Evolutionary conservation across 106 monocot genomes (phyloP).

Genomic region (Dendrobium chrysotoxum): DNA sequence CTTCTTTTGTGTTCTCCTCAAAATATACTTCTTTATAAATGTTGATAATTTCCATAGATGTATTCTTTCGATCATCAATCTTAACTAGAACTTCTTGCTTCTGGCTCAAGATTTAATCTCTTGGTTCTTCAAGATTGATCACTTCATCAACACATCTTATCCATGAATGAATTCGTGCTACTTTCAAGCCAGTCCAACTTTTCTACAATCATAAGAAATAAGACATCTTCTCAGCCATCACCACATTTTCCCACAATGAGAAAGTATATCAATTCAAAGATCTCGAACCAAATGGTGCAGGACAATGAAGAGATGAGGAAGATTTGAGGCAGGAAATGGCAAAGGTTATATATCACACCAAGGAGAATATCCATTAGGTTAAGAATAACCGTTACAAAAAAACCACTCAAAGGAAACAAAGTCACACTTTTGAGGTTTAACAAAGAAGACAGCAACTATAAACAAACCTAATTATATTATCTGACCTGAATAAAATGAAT

Average conservation of each 20-base stretch:
- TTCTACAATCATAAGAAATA: background rate
- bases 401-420: too few relatives aligned
- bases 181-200: background rate
- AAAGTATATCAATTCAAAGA: too few relatives aligned
- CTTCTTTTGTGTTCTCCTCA: background rate
- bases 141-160: background rate
- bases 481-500: too few relatives aligned
- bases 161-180: background rate
- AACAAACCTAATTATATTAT: too few relatives aligned
- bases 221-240: too few relatives aligned
- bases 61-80: background rate
- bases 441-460: too few relatives aligned
- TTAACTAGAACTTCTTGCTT: background rate
- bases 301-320: background rate
- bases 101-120: background rate
- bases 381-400: too few relatives aligned
- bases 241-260: too few relatives aligned
- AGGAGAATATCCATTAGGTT: too few relatives aligned
- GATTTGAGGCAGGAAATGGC: background rate
- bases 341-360: too few relatives aligned
- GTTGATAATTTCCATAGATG: background rate
- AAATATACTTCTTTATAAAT: background rate
- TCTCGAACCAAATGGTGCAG: background rate
- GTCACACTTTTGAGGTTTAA: too few relatives aligned
- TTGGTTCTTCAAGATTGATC: constrained; percentile 1